Evolutionary conservation across 1,284 basidiomycete genomes (phyloP), one percentile per base, ranked within the genome.

Genomic region (Puccinia triticina): DNA sequence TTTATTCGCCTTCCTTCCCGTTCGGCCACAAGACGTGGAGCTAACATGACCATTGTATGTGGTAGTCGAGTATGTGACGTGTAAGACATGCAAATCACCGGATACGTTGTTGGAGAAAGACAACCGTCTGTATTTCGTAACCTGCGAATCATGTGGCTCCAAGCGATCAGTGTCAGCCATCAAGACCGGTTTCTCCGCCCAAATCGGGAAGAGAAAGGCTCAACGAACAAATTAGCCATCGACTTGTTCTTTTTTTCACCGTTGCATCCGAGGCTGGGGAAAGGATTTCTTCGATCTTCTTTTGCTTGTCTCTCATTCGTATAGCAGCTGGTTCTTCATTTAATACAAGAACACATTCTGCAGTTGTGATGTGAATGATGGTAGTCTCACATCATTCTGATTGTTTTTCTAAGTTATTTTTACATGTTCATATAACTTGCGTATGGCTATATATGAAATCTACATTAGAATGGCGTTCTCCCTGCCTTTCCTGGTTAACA

Each of bases 111-210:
- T 99, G 71, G 93, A 93, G 72, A 98, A 98, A 89, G 95, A 98
- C 89, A 98, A 98, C 88, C 94, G 96, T 88, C 94, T 99, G 87
- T 98, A 96, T 90, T 99, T 99, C 90, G 95, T 99, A 91, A 92
- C 94, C 0, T 98, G 96, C 89, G 94, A 97, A 88, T 92, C 93
- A 34, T 98, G 95, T 87, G 95, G 95, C 11, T 82, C 81, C 23
- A 82, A 82, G 86, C 91, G 96, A 77, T 96, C 94, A 84, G 96
- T 99, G 85, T 93, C 93, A 84, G 90, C 95, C 59, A 98, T 99
- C 92, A 98, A 98, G 92, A 94, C 93, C 84, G 96, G 96, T 89
- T 99, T 94, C 92, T 94, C 96, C 89, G 96, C 96, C 78, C 95
- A 98, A 88, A 93, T 97, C 84, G 95, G 95, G 83, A 89, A 89